These are phyloP conservation scores for Fragaria vesca DNA, from an alignment of 306 rosid species.

Conservation along the genomic window DNA sequence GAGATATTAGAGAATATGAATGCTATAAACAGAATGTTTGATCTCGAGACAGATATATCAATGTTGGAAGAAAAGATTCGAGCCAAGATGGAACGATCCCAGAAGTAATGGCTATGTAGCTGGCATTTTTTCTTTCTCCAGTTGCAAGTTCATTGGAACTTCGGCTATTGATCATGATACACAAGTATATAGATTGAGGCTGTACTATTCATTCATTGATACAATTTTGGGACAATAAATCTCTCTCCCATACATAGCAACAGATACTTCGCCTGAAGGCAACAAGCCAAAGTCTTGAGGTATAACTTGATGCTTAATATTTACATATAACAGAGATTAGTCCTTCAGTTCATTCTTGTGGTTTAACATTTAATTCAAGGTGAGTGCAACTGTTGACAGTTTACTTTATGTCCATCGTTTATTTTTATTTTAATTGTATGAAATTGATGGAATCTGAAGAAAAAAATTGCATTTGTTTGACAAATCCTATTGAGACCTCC, in stretches of 20 bases:
- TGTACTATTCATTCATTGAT: not conserved
- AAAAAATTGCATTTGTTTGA: not conserved
- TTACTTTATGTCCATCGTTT: not conserved
- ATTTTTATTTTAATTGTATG: not conserved
- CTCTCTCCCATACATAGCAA: not conserved
- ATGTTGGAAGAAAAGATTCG: constrained; percentile 73
- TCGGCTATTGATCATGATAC: not conserved
- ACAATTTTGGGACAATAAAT: not conserved
- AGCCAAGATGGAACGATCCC: constrained; percentile 54
- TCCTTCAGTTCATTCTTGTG: not conserved
- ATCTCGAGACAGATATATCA: constrained; percentile 70
- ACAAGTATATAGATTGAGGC: not conserved
- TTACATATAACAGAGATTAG: not conserved
- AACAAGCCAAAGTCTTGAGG: not conserved
- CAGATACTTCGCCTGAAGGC: not conserved
- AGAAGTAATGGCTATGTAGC: constrained; percentile 36
- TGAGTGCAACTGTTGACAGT: not conserved
- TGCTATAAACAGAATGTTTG: constrained; percentile 87
- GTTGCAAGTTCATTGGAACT: not conserved
- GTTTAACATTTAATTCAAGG: not conserved
- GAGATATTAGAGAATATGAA: constrained; percentile 82
- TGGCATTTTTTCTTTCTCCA: constrained; percentile 17
- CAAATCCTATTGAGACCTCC: not conserved
- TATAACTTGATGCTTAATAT: not conserved
- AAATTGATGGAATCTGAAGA: not conserved